Conservation (phyloP, 108 stramenopile species). For the Parietichytrium sp. region DNA sequence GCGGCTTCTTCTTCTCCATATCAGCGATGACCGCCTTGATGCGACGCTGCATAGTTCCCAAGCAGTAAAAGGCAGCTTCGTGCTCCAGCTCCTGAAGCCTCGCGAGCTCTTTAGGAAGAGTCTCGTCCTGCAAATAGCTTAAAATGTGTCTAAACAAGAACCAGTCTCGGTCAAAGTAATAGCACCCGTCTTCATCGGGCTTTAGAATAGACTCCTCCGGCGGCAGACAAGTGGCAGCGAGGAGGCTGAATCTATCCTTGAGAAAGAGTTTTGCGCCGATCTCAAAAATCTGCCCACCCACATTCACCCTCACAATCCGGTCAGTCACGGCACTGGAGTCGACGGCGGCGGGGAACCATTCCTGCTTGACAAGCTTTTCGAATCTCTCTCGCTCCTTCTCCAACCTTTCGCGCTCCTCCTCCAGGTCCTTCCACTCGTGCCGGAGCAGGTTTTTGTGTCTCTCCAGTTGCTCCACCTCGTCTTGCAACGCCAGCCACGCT, state of each 20-base stretch:
- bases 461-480: constrained; percentile 34
- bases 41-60: constrained; percentile 1
- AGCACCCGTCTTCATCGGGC: constrained; percentile 28
- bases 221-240: constrained; percentile 18
- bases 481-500: neutral
- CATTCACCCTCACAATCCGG: constrained; percentile 20
- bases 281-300: constrained; percentile 28
- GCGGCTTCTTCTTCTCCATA: constrained; percentile 1
- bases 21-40: constrained; percentile 20
- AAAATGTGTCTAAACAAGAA: constrained; percentile 1
- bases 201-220: constrained; percentile 18
- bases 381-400: constrained; percentile 14
- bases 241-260: constrained; percentile 11
- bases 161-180: constrained; percentile 14
- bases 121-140: neutral
- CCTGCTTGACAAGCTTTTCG: constrained; percentile 3
- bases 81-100: constrained; percentile 2
- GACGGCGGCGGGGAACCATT: neutral
- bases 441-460: neutral
- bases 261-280: neutral
- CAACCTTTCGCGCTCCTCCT: constrained; percentile 22
- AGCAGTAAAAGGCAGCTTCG: constrained; percentile 14
- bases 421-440: constrained; percentile 34
- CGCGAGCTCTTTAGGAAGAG: neutral
- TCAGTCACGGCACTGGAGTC: neutral